A percentile compares a stretch with the other conserved stretches of the same genome.
Evolutionary conservation across 2,329 filamentous ascomycete species (phyloP).

Genomic region (Fusarium palustre): DNA sequence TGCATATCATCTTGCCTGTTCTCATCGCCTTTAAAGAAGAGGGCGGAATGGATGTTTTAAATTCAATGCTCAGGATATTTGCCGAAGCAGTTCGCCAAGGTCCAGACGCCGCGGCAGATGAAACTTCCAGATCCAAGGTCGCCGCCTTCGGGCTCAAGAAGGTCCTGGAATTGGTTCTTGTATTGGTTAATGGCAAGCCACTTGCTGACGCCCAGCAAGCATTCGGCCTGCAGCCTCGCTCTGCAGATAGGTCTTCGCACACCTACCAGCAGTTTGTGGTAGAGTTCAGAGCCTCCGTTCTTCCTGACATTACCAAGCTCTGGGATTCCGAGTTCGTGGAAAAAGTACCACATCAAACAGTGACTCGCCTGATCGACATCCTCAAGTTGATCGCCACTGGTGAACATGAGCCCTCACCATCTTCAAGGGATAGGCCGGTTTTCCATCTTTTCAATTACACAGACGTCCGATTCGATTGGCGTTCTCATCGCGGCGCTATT

Average conservation of each 20-base stretch:
- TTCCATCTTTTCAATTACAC: conserved; percentile 59
- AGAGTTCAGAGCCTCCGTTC: conserved; percentile 82
- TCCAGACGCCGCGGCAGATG: conserved; percentile 58
- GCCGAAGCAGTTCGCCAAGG: conserved; percentile 48
- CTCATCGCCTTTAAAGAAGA: conserved; percentile 88
- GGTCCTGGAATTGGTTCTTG: conserved; percentile 83
- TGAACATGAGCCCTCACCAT: conserved; percentile 77
- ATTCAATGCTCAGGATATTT: conserved; percentile 77
- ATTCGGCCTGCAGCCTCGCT: conserved; percentile 58
- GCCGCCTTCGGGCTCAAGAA: conserved; percentile 76
- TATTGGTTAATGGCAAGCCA: conserved; percentile 81
- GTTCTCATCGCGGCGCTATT: conserved; percentile 46
- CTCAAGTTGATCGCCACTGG: conserved; percentile 80
- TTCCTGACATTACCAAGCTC: conserved; percentile 80
- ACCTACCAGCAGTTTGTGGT: conserved; percentile 81
- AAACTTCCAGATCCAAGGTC: conserved; percentile 60
- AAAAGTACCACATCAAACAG: conserved; percentile 79
- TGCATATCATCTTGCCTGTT: conserved; percentile 77
- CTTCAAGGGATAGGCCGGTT: conserved; percentile 67
- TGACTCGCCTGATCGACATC: conserved; percentile 85
- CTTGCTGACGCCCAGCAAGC: conserved; percentile 79
- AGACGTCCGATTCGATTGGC: conserved; percentile 62
- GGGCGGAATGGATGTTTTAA: conserved; percentile 79
- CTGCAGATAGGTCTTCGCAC: conserved; percentile 56
- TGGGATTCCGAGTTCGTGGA: conserved; percentile 91